phyloP scores from a whole-genome alignment of 2,329 filamentous ascomycete genomes.

The Chaetoscypha palmicola region DNA sequence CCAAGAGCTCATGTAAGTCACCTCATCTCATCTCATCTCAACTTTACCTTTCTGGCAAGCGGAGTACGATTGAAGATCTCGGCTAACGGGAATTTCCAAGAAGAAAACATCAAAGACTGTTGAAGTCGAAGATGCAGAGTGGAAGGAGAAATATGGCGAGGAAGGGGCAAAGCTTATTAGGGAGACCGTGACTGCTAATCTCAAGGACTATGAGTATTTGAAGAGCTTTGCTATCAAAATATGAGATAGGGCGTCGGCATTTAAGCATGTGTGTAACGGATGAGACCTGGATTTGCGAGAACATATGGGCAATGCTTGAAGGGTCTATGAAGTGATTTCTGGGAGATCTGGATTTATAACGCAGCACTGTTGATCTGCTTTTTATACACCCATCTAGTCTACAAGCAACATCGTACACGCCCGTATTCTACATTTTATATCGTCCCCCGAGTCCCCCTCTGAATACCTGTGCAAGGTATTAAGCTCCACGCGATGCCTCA shows the following conservation, averaged over 20 bases:
- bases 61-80: no score
- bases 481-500: no score
- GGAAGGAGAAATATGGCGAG: constrained; percentile 67
- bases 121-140: constrained; percentile 63
- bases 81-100: constrained; percentile 9
- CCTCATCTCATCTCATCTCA: no score
- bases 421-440: no score
- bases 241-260: no score
- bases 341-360: no score
- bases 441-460: no score
- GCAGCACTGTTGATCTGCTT: no score
- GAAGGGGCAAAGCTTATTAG: constrained; percentile 64
- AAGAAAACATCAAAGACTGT: constrained; percentile 54
- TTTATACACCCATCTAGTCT: background rate
- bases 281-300: background rate
- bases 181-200: constrained; percentile 63
- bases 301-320: background rate
- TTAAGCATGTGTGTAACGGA: no score
- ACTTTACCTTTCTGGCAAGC: no score
- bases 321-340: no score
- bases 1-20: constrained; percentile 57
- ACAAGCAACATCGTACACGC: background rate
- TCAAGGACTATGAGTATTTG: constrained; percentile 72
- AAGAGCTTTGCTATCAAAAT: constrained; percentile 67
- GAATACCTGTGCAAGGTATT: no score